phyloP scores from a whole-genome alignment of 441 rosid genomes.

The Pelargonium citronellum region DNA sequence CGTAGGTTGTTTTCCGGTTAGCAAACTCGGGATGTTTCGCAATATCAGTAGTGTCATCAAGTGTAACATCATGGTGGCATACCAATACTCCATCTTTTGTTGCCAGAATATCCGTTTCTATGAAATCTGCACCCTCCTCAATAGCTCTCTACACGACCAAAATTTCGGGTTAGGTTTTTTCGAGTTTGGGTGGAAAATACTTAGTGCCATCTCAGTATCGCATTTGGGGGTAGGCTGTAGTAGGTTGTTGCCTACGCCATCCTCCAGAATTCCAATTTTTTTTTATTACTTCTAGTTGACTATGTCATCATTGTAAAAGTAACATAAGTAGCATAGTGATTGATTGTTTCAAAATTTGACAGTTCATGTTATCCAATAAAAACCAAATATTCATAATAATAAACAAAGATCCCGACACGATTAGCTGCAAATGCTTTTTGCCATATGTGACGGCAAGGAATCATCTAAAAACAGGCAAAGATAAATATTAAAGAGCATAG shows the following conservation, averaged over 20 bases:
- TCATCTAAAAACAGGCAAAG: neutral
- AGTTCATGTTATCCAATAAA: no score
- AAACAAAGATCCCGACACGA: no score
- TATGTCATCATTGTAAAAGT: no score
- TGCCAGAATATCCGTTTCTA: constrained; percentile 21
- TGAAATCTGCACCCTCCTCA: constrained; percentile 25
- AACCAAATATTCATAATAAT: no score
- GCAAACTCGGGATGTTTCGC: constrained; percentile 17
- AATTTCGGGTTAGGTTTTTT: neutral
- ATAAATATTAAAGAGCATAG: neutral
- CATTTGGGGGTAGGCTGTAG: neutral
- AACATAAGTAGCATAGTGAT: no score
- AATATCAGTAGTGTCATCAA: constrained; percentile 19
- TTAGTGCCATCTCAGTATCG: neutral
- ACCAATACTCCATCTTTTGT: constrained; percentile 20
- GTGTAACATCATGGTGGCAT: constrained; percentile 21
- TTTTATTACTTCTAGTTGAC: no score
- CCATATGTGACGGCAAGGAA: neutral
- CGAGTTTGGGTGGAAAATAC: neutral
- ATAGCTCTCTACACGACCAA: constrained; percentile 19
- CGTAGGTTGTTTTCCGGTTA: constrained; percentile 19
- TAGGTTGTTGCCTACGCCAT: no score
- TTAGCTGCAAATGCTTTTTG: neutral
- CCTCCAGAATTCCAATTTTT: no score
- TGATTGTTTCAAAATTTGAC: no score